These are phyloP conservation scores for Clonostachys solani DNA, from an alignment of 2,329 filamentous ascomycete species.

Conservation along the genomic window DNA sequence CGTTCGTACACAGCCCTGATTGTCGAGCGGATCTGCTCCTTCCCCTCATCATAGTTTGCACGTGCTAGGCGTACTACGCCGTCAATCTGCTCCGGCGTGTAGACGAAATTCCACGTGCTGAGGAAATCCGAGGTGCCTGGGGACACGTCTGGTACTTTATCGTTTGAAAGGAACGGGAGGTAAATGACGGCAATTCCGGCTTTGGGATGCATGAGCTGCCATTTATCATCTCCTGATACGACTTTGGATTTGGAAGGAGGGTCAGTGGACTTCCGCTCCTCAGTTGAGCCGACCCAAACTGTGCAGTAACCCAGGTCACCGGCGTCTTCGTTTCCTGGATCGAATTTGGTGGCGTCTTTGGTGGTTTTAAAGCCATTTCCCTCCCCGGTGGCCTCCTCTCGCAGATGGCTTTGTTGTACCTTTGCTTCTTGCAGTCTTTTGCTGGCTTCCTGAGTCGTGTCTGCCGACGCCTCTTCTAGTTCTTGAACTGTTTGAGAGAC, in stretches of 20 bases:
- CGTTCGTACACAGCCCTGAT: constrained; percentile 89
- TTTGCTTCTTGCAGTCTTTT: constrained; percentile 60
- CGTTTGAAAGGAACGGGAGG: constrained; percentile 82
- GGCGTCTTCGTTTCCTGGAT: constrained; percentile 35
- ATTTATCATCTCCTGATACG: constrained; percentile 60
- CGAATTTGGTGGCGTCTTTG: constrained; percentile 27
- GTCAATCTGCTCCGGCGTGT: constrained; percentile 87
- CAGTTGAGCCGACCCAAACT: constrained; percentile 84
- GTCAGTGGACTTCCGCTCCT: constrained; percentile 61
- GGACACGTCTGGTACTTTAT: constrained; percentile 75
- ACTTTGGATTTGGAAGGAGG: constrained; percentile 47
- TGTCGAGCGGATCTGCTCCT: constrained; percentile 71
- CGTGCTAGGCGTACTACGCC: constrained; percentile 75
- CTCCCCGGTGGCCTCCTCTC: constrained; percentile 13
- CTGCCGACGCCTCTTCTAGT: constrained; percentile 62
- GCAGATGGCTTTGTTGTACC: constrained; percentile 29
- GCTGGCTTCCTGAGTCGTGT: constrained; percentile 55
- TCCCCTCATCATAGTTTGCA: constrained; percentile 83
- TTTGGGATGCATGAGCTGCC: constrained; percentile 64
- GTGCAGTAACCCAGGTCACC: constrained; percentile 86
- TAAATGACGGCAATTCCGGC: constrained; percentile 89
- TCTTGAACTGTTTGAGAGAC: constrained; percentile 57
- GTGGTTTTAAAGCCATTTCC: constrained; percentile 13
- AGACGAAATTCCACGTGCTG: constrained; percentile 97
- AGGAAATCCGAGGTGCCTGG: constrained; percentile 81